These are phyloP conservation scores for Podospora sp. DNA, from an alignment of 495 filamentous ascomycete species.

Conservation along the genomic window DNA sequence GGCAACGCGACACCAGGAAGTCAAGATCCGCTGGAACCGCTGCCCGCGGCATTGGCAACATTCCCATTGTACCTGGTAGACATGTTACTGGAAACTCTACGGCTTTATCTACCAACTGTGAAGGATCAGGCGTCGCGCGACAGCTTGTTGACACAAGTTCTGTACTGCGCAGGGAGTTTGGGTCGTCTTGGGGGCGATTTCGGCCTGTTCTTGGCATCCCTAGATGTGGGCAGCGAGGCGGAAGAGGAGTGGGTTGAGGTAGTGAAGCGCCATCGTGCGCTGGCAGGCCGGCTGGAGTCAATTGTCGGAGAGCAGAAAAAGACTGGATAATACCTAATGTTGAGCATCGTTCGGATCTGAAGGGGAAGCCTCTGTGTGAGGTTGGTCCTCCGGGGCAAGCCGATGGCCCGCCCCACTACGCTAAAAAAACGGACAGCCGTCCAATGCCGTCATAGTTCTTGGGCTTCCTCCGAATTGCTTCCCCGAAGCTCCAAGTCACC, in stretches of 20 bases:
- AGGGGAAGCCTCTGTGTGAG: no score
- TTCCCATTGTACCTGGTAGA: conserved; percentile 87
- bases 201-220: conserved; percentile 76
- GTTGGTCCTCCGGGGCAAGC: not conserved
- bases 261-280: conserved; percentile 82
- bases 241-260: conserved; percentile 88
- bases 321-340: conserved; percentile 21
- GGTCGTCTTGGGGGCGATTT: conserved; percentile 93
- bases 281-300: conserved; percentile 85
- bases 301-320: conserved; percentile 61
- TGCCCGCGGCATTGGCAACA: conserved; percentile 77
- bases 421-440: conserved; percentile 3
- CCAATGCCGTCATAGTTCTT: conserved; percentile 18
- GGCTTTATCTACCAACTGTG: conserved; percentile 79
- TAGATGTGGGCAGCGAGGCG: conserved; percentile 56
- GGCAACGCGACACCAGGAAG: not conserved
- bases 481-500: not conserved
- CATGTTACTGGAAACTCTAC: conserved; percentile 76
- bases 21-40: conserved; percentile 63
- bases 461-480: conserved; percentile 4
- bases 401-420: not conserved
- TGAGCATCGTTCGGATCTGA: no score
- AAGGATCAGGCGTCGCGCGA: conserved; percentile 77
- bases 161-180: conserved; percentile 93
- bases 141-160: conserved; percentile 87